phyloP scores from a whole-genome alignment of 805 yeast species.

The Candida qinlingensis region DNA sequence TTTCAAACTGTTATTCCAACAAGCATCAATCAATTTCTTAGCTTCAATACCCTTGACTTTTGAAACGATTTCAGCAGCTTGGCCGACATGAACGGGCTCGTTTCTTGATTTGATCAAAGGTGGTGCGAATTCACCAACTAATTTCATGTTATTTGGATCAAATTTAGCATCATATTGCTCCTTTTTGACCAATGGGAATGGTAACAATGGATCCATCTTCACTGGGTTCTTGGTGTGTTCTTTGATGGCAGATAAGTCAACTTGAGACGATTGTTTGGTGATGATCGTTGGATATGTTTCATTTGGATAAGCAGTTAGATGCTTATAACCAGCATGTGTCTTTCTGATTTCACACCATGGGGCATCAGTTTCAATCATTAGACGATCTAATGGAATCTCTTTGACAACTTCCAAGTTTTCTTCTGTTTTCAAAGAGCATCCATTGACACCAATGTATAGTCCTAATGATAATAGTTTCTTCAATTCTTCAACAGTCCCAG shows the following conservation, averaged over 20 bases:
- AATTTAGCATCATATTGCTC: slow-evolving; percentile 43
- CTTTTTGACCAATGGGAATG: slow-evolving; percentile 60
- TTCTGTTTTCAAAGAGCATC: slow-evolving; percentile 81
- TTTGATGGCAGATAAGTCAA: slow-evolving; percentile 9
- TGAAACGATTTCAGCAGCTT: slow-evolving; percentile 68
- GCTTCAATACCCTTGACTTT: slow-evolving; percentile 40
- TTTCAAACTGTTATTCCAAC: slow-evolving; percentile 46
- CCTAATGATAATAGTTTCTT: slow-evolving; percentile 49
- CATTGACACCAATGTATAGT: slow-evolving; percentile 79
- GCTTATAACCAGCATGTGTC: slow-evolving; percentile 68
- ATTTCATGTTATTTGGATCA: slow-evolving; percentile 21
- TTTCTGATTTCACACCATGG: slow-evolving; percentile 97
- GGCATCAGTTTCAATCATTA: slow-evolving; percentile 91
- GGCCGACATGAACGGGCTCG: slow-evolving; percentile 85
- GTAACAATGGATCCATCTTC: slow-evolving; percentile 47
- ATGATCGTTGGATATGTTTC: slow-evolving; percentile 41
- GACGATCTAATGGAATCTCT: slow-evolving; percentile 59
- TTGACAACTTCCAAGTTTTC: slow-evolving; percentile 66
- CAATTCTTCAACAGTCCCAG: slow-evolving; percentile 72
- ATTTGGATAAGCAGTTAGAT: slow-evolving; percentile 51
- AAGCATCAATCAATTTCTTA: slow-evolving; percentile 39
- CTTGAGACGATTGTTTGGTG: slow-evolving; percentile 15
- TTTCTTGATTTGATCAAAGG: slow-evolving; percentile 73
- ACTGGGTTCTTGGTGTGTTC: slow-evolving; percentile 3
- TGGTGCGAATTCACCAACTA: slow-evolving; percentile 29